These are phyloP conservation scores for Tylopilus subfusipes DNA, from an alignment of 768 basidiomycete genomes.

Conservation along the genomic window DNA sequence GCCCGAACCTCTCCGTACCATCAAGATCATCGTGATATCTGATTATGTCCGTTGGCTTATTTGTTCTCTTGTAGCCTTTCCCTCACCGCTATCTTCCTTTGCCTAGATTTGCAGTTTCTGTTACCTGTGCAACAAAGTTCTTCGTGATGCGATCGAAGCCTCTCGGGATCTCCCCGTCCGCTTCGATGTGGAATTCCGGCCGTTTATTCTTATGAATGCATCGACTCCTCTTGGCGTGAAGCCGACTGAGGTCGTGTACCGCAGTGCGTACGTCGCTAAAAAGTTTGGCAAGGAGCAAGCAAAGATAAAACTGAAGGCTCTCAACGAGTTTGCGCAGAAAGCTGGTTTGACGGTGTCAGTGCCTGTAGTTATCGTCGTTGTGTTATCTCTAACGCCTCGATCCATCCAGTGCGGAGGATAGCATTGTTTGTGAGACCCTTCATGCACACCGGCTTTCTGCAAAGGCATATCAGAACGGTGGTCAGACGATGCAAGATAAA, in stretches of 20 bases:
- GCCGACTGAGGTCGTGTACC: slow-evolving; percentile 5
- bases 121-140: slow-evolving; percentile 34
- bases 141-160: slow-evolving; percentile 33
- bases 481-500: slow-evolving; percentile 35
- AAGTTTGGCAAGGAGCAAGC: slow-evolving; percentile 27
- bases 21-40: slow-evolving; percentile 33
- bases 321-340: slow-evolving; percentile 23
- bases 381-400: background rate
- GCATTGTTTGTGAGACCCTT: slow-evolving; percentile 36
- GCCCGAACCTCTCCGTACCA: slow-evolving; percentile 15
- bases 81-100: background rate
- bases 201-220: slow-evolving; percentile 23
- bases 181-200: slow-evolving; percentile 33
- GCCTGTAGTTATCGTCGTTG: background rate
- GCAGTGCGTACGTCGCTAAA: slow-evolving; percentile 19
- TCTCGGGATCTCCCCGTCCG: slow-evolving; percentile 28
- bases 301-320: slow-evolving; percentile 23
- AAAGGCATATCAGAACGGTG: slow-evolving; percentile 39
- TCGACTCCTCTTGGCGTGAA: background rate
- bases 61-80: background rate
- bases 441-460: slow-evolving; percentile 42
- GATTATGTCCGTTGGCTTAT: slow-evolving; percentile 26
- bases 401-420: slow-evolving; percentile 33
- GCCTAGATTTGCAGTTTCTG: slow-evolving; percentile 34
- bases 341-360: slow-evolving; percentile 25